Base-by-base conservation (phyloP, 2,329 filamentous ascomycete species). In the Aureobasidium sp. region DNA sequence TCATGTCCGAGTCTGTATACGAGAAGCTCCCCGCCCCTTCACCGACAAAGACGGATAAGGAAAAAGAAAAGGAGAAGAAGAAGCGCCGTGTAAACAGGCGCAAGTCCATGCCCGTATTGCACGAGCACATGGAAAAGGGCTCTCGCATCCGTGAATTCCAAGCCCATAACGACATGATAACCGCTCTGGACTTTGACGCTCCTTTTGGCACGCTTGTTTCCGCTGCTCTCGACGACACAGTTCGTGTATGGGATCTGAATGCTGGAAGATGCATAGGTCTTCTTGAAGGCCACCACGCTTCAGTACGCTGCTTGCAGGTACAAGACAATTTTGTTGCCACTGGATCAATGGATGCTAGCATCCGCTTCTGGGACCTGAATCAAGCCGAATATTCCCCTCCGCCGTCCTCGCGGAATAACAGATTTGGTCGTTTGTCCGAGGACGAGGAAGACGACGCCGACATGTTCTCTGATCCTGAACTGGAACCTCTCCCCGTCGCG, bases 1-100 rank as follows among this genome's bases (percentile, higher is more conserved):
- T 97, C 78, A 97, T 97, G 94, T 97, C 94, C 3, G 91, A 97
- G 74, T 97, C 92, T 14, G 90, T 99, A 68, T 99, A 97, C 74
- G 89, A 95, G 68, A 97, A 97, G 75, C 78, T 99, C 9, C 90
- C 92, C 0, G 77, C 79, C n/a, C 79, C 82, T 8, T 82, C 80
- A 66, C 78, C 80, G 27, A 76, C 80, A 66, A 79, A 79, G 47
- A 42, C 51, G 51, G 51, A 55, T 9, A 53, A 52, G 25, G 82
- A 85, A 17, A 55, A 37, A 44, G 82, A 85, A 27, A 58, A 58
- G 73, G 74, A 71, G 73, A 70, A 67, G 36, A 75, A 80, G 66
- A 81, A 79, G 59, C 82, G 85, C 72, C 74, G 70, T 72, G 84
- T 82, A 42, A 82, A 83, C 64, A 82, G 87, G 62, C 84, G 88